Percentiles rank a stretch among this genome's conserved stretches.
These are phyloP conservation scores for Globisporangium rhizosaccharum DNA, from an alignment of 352 stramenopile genomes.

Conservation along the genomic window DNA sequence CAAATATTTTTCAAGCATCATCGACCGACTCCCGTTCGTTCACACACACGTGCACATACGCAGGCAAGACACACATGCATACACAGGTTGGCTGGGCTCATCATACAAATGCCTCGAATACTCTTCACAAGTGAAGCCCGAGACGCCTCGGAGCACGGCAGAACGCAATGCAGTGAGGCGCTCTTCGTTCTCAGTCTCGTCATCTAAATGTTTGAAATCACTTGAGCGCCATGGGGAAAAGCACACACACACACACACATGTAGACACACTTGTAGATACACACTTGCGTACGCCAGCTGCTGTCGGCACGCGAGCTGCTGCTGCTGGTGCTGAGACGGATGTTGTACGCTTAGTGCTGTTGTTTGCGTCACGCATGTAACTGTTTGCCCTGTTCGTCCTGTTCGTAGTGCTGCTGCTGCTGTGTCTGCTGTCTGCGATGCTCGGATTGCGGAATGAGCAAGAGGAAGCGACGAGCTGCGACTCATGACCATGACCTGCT, in stretches of 20 bases:
- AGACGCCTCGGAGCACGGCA: slow-evolving; percentile 55
- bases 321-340: no score
- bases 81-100: slow-evolving; percentile 52
- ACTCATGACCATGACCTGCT: no score
- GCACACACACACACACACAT: slow-evolving; percentile 5
- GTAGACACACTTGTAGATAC: slow-evolving; percentile 1
- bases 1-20: slow-evolving; percentile 88
- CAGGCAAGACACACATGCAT: slow-evolving; percentile 9
- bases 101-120: slow-evolving; percentile 92
- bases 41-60: neutral
- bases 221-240: slow-evolving; percentile 38
- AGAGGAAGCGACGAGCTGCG: neutral
- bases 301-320: neutral
- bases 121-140: slow-evolving; percentile 71
- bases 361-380: neutral
- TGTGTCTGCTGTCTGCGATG: neutral
- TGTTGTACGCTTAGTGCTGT: neutral
- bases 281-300: neutral
- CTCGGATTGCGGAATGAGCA: neutral
- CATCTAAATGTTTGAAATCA: slow-evolving; percentile 90
- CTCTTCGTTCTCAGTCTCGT: slow-evolving; percentile 85
- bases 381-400: neutral
- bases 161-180: slow-evolving; percentile 69
- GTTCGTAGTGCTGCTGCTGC: no score
- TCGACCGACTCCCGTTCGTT: slow-evolving; percentile 30